A percentile compares a stretch with the other conserved stretches of the same genome.
These are phyloP conservation scores for Myxozyma sirexii DNA, from an alignment of 805 yeast species.

Conservation along the genomic window DNA sequence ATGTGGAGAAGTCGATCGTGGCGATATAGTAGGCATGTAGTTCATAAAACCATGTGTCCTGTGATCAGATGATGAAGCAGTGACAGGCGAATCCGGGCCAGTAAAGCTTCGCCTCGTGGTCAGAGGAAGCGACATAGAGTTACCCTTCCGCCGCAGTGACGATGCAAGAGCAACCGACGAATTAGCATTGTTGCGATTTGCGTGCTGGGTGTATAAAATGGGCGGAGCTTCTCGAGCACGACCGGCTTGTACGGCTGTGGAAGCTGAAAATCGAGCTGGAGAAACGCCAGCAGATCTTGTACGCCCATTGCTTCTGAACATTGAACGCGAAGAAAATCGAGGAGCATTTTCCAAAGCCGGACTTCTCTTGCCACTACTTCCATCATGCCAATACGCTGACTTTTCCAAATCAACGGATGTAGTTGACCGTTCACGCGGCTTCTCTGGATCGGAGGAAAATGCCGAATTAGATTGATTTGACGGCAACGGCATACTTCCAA, in stretches of 20 bases:
- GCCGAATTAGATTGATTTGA: neutral
- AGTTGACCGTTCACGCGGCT: neutral
- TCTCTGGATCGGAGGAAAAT: neutral
- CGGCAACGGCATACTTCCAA: neutral
- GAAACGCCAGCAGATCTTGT: conserved; percentile 9
- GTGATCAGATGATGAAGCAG: neutral
- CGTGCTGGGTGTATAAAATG: neutral
- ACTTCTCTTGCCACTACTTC: neutral
- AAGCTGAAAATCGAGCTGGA: neutral
- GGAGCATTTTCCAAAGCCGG: neutral
- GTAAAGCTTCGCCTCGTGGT: neutral
- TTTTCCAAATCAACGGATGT: neutral
- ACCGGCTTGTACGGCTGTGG: neutral
- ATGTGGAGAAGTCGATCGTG: conserved; percentile 6
- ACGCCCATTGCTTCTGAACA: neutral
- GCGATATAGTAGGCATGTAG: neutral
- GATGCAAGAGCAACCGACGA: conserved; percentile 5
- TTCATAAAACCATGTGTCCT: neutral
- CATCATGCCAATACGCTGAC: conserved; percentile 3
- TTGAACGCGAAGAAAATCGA: conserved; percentile 1
- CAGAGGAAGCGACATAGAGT: conserved; percentile 10
- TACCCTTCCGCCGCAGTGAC: conserved; percentile 8
- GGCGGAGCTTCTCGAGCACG: conserved; percentile 6
- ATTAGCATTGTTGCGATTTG: neutral
- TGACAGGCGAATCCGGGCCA: neutral